Evolutionary conservation across 2,329 filamentous ascomycete species (phyloP), one percentile per base, ranked within the genome.

Genomic region (Neurospora sp.): DNA sequence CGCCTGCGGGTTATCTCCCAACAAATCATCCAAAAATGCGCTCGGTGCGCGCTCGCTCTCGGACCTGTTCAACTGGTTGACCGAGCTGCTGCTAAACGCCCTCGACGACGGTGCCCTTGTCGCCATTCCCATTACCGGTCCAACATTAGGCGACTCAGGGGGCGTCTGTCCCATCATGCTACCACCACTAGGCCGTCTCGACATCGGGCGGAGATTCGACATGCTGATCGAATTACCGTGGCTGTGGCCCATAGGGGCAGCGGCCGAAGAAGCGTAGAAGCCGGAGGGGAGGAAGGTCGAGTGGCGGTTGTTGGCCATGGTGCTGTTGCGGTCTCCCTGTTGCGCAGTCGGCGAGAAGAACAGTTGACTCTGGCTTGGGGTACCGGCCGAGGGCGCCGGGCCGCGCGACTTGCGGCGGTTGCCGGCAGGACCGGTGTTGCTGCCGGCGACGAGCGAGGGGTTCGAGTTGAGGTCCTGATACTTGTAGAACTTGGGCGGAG

Each of bases 301-400:
- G 71, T 87, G 88, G 68, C 94, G 90, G 74, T 87, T 87, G 70
- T 85, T 85, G 8, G 87, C 88, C 23, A 58, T 58, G 46, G 46
- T 58, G 19, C 46, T 58, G 46, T 58, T 58, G 13, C 46, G 46
- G 5, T 58, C 46, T 4, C 46, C 46, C 19, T 13, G 19, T 15
- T 58, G 23, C 1, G 94, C 94, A 0, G 96, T 98, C 0, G 96
- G 96, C 8, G 93, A 97, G 84, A 97, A 99, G 86, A 99, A 99
- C 17, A 98, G 85, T 72, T 91, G 92, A 43, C 88, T 88, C 75
- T 86, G 83, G 76, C 87, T 91, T 11, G 84, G 88, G 36, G 86
- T 88, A 23, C 46, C 46, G 68, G 82, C 82, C 10, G 86, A 87
- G 2, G 84, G 84, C 38, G 82, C 80, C 3, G 85, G 84, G 1